Percentiles rank a stretch among this genome's conserved stretches.
Conservation (phyloP, 495 filamentous ascomycete species). For the Neurospora sp. region DNA sequence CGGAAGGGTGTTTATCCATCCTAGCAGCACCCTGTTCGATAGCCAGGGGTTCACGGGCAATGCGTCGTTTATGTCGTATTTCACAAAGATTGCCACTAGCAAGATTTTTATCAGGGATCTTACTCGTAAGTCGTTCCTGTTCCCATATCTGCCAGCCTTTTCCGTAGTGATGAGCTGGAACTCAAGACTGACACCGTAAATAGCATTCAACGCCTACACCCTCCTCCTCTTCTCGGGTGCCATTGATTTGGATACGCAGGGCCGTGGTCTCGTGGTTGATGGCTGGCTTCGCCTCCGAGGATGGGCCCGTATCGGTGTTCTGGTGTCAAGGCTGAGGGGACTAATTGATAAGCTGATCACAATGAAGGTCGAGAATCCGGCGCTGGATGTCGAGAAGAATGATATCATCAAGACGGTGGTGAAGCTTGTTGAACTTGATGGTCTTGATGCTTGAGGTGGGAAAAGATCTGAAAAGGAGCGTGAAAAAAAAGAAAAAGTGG, state of each 20-base stretch:
- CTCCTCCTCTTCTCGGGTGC: slow-evolving; percentile 83
- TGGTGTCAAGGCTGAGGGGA: slow-evolving; percentile 70
- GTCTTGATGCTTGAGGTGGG: slow-evolving; percentile 49
- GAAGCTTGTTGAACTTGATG: slow-evolving; percentile 76
- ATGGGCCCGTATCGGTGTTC: slow-evolving; percentile 89
- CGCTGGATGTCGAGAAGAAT: slow-evolving; percentile 32
- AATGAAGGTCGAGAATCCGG: slow-evolving; percentile 66
- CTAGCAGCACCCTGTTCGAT: slow-evolving; percentile 74
- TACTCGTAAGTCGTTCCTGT: slow-evolving; percentile 60
- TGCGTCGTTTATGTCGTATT: slow-evolving; percentile 69
- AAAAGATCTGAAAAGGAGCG: not conserved
- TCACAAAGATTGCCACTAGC: slow-evolving; percentile 79
- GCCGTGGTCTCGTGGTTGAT: slow-evolving; percentile 82
- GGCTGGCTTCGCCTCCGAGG: slow-evolving; percentile 84
- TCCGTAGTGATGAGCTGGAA: too few relatives aligned
- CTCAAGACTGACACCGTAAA: too few relatives aligned
- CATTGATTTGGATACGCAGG: slow-evolving; percentile 76
- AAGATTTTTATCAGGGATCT: slow-evolving; percentile 83
- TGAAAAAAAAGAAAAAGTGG: not conserved
- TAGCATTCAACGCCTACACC: slow-evolving; percentile 79
- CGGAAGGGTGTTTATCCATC: slow-evolving; percentile 86
- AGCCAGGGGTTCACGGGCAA: slow-evolving; percentile 61
- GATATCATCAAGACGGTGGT: slow-evolving; percentile 69
- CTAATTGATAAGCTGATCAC: slow-evolving; percentile 81
- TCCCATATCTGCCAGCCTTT: not conserved